phyloP scores from a whole-genome alignment of 805 yeast genomes.

The Maudiozyma saulgeensis region DNA sequence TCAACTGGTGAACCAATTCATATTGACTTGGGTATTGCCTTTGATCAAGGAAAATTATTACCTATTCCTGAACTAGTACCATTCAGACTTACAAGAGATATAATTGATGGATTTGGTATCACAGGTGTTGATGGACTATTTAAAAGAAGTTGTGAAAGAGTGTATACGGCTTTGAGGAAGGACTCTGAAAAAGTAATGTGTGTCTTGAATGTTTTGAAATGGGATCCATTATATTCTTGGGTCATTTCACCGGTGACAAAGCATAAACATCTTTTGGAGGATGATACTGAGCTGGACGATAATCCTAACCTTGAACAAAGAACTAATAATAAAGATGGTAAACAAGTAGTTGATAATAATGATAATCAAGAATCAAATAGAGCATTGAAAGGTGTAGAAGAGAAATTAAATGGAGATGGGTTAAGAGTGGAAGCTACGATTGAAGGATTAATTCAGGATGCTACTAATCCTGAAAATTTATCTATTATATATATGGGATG shows the following conservation, averaged over 20 bases:
- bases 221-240: slow-evolving; percentile 95
- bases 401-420: slow-evolving; percentile 55
- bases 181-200: slow-evolving; percentile 66
- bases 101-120: slow-evolving; percentile 87
- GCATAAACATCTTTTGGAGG: slow-evolving; percentile 31
- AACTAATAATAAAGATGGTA: not conserved
- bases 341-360: slow-evolving; percentile 7
- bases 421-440: slow-evolving; percentile 79
- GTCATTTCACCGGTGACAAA: slow-evolving; percentile 65
- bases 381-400: slow-evolving; percentile 64
- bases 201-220: slow-evolving; percentile 72
- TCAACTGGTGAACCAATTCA: slow-evolving; percentile 88
- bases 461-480: slow-evolving; percentile 56
- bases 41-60: slow-evolving; percentile 81
- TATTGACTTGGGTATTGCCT: slow-evolving; percentile 92
- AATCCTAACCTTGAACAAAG: not conserved
- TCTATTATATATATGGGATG: slow-evolving; percentile 76
- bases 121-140: slow-evolving; percentile 78
- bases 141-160: slow-evolving; percentile 61
- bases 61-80: slow-evolving; percentile 93
- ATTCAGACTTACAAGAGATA: slow-evolving; percentile 79
- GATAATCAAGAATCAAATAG: slow-evolving; percentile 67
- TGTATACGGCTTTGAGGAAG: slow-evolving; percentile 53
- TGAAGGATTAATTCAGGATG: slow-evolving; percentile 69
- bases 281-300: slow-evolving; percentile 11